Evolutionary conservation across 257 asterid species (phyloP), one percentile per base, ranked within the genome.

Genomic region (Rhazya stricta): DNA sequence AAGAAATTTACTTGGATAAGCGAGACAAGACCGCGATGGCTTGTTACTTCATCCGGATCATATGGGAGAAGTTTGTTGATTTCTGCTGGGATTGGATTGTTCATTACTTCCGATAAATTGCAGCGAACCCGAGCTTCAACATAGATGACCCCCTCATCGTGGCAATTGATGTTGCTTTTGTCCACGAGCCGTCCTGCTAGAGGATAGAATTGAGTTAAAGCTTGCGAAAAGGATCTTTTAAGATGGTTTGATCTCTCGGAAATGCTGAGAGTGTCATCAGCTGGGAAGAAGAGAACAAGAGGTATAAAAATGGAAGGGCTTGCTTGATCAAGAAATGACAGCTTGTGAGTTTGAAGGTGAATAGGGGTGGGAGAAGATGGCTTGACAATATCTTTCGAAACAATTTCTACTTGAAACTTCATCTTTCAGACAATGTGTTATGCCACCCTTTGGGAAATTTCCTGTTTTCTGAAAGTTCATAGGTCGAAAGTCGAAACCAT

Each of bases 251-350:
- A 77, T 75, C 72, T 77, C 21, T 81, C 57, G 3, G 80, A 9
- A 54, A 79, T 83, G 23, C 80, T 71, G 15, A 78, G 2, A 41
- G 71, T 43, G 66, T 58, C 9, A 19, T 79, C 63, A 65, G 75
- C 0, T 51, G 80, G 74, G 58, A 83, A 88, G 78, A 86, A 86
- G 76, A 84, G 79, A 12, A 86, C 32, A 0, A 81, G 68, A 4
- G 92, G 88, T 82, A 81, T 72, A 30, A 72, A 72, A 25, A 53
- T 25, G 0, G 85, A 83, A 6, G 89, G 88, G 1, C 80, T 66
- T 9, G 81, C 23, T 75, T 83, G 88, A 68, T 87, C 91, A 48
- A 87, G 91, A 76, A 79, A 83, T 51, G 91, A 87, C 23, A 87
- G 88, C 5, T 68, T 57, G 81, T 85, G 70, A 21, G 42, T 82